Evolutionary conservation across 345 rosid genomes (phyloP), one percentile per base, ranked within the genome.

Genomic region (Pseudoturritis turrita): DNA sequence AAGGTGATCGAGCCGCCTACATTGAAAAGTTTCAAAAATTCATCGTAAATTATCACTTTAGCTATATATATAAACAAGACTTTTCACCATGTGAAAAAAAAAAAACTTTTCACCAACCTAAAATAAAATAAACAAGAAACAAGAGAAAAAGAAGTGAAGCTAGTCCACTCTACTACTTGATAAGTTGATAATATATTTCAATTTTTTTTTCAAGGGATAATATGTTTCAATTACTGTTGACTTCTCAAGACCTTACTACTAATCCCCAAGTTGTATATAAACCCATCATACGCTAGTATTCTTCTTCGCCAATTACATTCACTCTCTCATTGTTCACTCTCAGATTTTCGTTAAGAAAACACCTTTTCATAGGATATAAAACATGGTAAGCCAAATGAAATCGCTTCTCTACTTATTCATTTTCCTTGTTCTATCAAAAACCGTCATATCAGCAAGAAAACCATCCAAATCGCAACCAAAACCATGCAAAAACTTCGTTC

Each of bases 401-500:
- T n/a, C 35, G 10, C 45, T 53, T 36, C 7, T 68, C 58, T 15
- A 52, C 69, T 14, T 68, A 52, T 75, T 60, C 56, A 17, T 25
- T 4, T 8, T 68, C 25, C 64, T 75, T 33, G 64, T 44, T 52
- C 57, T 75, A 52, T 61, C 79, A 35, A 18, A 68, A 53, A 18
- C 68, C 10, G 57, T 54, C 4, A 26, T 62, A 18, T 75, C 79
- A 53, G 70, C 51, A 52, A 45, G 70, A 61, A 75, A 68, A 44
- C 59, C 74, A 44, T 75, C 74, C 1, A 75, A 75, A 52, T 36
- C 69, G 4, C 74, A 59, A 53, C 68, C 65, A 54, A 83, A 80
- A 45, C 87, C 95, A 0, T 84, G 89, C 87, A 85, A 87, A 57
- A 72, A 31, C 2, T 47, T 88, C 10, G 55, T 77, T 10, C 82